Percentiles rank a stretch among this genome's conserved stretches.
Evolutionary conservation across 768 basidiomycete genomes (phyloP).

Genomic region (Leucosporidium creatinivorum): DNA sequence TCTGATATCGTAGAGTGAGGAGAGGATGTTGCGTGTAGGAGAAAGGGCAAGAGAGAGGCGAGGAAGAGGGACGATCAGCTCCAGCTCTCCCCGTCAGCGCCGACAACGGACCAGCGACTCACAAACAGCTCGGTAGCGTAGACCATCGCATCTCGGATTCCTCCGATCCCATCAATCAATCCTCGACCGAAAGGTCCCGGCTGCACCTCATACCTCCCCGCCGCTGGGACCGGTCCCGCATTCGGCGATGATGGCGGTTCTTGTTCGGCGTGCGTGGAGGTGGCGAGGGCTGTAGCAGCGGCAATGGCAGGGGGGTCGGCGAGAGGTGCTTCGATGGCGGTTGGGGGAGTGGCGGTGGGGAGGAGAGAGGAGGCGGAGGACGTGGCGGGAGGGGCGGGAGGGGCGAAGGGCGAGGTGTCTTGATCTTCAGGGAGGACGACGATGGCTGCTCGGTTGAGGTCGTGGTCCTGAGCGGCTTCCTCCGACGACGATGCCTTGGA

Average conservation of each 20-base stretch:
- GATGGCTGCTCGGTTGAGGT: background rate
- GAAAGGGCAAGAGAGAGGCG: background rate
- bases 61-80: too few relatives aligned
- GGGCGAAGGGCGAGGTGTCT: conserved; percentile 24
- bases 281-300: background rate
- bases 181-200: conserved; percentile 32
- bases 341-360: conserved; percentile 1
- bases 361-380: background rate
- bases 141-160: conserved; percentile 32
- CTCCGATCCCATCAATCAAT: conserved; percentile 34
- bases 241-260: background rate
- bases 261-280: conserved; percentile 4
- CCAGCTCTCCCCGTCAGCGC: too few relatives aligned
- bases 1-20: conserved; percentile 8
- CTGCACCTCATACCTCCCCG: conserved; percentile 15
- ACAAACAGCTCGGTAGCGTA: conserved; percentile 34
- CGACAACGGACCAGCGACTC: too few relatives aligned
- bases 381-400: background rate
- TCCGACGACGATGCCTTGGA: too few relatives aligned
- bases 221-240: conserved; percentile 11
- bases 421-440: conserved; percentile 13
- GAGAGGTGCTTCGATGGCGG: background rate
- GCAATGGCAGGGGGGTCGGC: background rate
- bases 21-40: too few relatives aligned
- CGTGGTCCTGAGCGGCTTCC: too few relatives aligned